These are phyloP conservation scores for Fusarium oxysporum DNA, from an alignment of 2,329 filamentous ascomycete species.

Conservation along the genomic window DNA sequence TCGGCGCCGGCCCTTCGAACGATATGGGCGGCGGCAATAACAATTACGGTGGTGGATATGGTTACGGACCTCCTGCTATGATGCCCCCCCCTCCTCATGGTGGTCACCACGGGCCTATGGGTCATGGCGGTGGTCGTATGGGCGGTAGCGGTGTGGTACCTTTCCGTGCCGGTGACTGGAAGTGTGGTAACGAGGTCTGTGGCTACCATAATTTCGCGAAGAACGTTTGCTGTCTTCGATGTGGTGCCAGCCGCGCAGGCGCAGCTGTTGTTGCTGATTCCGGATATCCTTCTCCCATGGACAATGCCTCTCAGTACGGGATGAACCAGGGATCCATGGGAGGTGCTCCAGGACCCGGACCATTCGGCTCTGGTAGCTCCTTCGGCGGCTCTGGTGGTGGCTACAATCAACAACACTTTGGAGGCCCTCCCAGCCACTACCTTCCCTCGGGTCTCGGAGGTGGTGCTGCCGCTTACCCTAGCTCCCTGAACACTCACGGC, in stretches of 20 bases:
- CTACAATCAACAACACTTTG: constrained; percentile 87
- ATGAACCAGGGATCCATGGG: constrained; percentile 92
- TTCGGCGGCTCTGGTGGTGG: constrained; percentile 73
- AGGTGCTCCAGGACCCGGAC: constrained; percentile 81
- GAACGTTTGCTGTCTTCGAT: constrained; percentile 97
- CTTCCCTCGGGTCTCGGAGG: constrained; percentile 84
- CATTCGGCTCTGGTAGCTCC: constrained; percentile 76
- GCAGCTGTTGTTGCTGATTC: constrained; percentile 96
- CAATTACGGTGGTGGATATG: constrained; percentile 63
- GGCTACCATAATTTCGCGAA: constrained; percentile 99
- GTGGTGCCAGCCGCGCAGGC: constrained; percentile 92
- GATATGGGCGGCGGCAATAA: constrained; percentile 76
- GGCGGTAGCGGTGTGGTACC: constrained; percentile 88
- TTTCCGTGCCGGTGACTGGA: constrained; percentile 99
- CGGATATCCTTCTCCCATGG: constrained; percentile 90
- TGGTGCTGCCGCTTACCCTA: constrained; percentile 78
- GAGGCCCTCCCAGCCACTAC: constrained; percentile 88
- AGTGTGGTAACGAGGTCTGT: constrained; percentile 96
- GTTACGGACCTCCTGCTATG: constrained; percentile 79
- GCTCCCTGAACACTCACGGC: constrained; percentile 80
- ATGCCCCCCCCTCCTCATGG: constrained; percentile 81
- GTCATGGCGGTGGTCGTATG: constrained; percentile 75
- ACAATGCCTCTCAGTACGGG: constrained; percentile 82
- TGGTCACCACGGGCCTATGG: constrained; percentile 68
- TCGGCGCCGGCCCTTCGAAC: constrained; percentile 77